phyloP scores from a whole-genome alignment of 306 rosid genomes.

The Pyrus bretschneideri region DNA sequence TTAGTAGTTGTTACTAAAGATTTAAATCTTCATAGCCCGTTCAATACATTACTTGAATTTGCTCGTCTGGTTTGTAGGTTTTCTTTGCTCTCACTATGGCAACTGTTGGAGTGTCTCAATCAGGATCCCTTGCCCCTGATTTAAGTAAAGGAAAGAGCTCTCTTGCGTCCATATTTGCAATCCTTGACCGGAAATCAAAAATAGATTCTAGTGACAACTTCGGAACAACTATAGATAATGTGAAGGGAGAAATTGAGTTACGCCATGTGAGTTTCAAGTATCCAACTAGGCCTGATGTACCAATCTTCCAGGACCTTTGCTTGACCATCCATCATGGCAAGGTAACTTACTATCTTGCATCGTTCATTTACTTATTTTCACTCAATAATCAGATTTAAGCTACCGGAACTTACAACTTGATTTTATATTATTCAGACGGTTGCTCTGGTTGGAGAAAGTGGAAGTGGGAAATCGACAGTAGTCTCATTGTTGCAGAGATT shows the following conservation, averaged over 20 bases:
- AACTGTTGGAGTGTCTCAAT: conserved; percentile 33
- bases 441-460: conserved; percentile 71
- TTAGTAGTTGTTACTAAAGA: background rate
- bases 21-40: background rate
- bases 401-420: background rate
- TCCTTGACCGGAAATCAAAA: conserved; percentile 31
- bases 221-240: conserved; percentile 25
- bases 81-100: conserved; percentile 44
- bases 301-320: conserved; percentile 33
- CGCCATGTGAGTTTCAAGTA: conserved; percentile 38
- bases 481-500: conserved; percentile 54
- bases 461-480: conserved; percentile 67
- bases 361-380: background rate
- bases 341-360: conserved; percentile 13
- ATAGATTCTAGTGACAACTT: conserved; percentile 31
- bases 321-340: conserved; percentile 39
- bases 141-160: conserved; percentile 34
- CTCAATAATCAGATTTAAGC: background rate
- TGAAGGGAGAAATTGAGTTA: conserved; percentile 37
- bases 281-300: conserved; percentile 33
- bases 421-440: conserved; percentile 32
- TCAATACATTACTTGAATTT: background rate
- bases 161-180: conserved; percentile 30
- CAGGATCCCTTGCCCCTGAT: conserved; percentile 31
- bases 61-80: conserved; percentile 19